Conservation (phyloP, 2,329 filamentous ascomycete species). For the Colletotrichum tabaci region DNA sequence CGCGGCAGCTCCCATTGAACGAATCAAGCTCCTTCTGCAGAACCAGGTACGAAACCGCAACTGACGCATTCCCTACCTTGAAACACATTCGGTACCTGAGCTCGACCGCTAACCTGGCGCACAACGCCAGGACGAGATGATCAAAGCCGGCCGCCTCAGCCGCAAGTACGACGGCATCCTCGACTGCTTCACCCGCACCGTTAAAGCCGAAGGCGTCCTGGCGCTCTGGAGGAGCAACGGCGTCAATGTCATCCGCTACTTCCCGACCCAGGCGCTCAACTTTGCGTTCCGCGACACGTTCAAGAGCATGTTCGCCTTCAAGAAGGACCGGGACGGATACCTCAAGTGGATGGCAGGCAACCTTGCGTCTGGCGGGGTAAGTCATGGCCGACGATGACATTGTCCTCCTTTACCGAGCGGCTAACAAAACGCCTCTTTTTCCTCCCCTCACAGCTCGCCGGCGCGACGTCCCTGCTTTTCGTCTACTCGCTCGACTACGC, state of each 20-base stretch:
- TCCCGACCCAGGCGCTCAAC: constrained; percentile 99
- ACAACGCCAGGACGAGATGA: constrained; percentile 93
- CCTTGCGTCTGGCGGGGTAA: constrained; percentile 84
- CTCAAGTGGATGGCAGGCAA: constrained; percentile 99
- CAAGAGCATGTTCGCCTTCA: constrained; percentile 99
- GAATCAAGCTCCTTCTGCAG: constrained; percentile 99
- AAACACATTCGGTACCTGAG: too few relatives aligned
- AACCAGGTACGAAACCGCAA: constrained; percentile 85
- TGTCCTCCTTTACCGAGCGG: too few relatives aligned
- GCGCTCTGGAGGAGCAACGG: constrained; percentile 99
- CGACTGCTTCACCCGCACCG: constrained; percentile 97
- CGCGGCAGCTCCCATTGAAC: constrained; percentile 99
- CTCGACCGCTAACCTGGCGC: too few relatives aligned
- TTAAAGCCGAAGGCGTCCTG: constrained; percentile 90
- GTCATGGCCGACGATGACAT: too few relatives aligned
- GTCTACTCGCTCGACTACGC: constrained; percentile 99
- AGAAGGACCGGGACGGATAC: constrained; percentile 99
- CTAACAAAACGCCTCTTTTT: constrained; percentile 49
- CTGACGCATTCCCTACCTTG: too few relatives aligned
- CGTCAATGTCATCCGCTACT: constrained; percentile 99
- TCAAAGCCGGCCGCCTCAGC: constrained; percentile 98
- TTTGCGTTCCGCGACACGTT: constrained; percentile 99
- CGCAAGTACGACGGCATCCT: constrained; percentile 93
- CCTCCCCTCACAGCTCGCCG: constrained; percentile 76
- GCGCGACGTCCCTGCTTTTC: constrained; percentile 99